phyloP scores from a whole-genome alignment of 352 stramenopile genomes.

The Pythium brachiatum region DNA sequence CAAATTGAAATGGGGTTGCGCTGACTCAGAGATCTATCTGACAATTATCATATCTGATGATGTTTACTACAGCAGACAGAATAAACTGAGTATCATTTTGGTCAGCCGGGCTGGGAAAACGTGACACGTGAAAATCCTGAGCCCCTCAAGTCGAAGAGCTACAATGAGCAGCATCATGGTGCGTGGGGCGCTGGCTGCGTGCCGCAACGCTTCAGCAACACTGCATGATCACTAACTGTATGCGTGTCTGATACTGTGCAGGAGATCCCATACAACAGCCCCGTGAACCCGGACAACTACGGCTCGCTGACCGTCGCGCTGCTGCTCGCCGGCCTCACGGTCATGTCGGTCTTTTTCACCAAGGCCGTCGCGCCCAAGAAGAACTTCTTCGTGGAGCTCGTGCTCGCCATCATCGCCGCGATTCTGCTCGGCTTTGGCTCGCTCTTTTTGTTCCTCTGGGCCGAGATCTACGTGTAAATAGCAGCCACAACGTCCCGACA shows the following conservation, averaged over 20 bases:
- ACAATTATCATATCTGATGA: conserved; percentile 2
- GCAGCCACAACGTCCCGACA: neutral
- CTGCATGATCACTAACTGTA: neutral
- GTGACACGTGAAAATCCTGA: conserved; percentile 31
- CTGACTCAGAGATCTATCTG: neutral
- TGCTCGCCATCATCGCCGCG: conserved; percentile 61
- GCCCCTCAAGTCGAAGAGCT: conserved; percentile 15
- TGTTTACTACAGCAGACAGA: conserved; percentile 12
- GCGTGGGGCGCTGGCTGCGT: neutral
- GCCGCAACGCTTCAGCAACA: neutral
- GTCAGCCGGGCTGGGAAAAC: conserved; percentile 12
- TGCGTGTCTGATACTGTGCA: conserved; percentile 13
- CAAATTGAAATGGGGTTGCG: too few relatives aligned
- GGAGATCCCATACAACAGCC: conserved; percentile 83
- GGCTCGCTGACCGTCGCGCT: conserved; percentile 57
- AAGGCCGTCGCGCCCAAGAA: conserved; percentile 73
- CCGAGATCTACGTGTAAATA: conserved; percentile 83
- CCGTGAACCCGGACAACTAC: conserved; percentile 69
- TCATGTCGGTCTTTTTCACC: conserved; percentile 85
- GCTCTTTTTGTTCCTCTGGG: conserved; percentile 87
- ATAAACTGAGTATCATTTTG: conserved; percentile 18
- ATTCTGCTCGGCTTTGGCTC: conserved; percentile 78
- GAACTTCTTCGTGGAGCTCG: conserved; percentile 67
- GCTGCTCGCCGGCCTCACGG: conserved; percentile 64
- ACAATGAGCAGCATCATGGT: conserved; percentile 30